Evolutionary conservation across 441 rosid species (phyloP).

Genomic region (Mallotus repandus): DNA sequence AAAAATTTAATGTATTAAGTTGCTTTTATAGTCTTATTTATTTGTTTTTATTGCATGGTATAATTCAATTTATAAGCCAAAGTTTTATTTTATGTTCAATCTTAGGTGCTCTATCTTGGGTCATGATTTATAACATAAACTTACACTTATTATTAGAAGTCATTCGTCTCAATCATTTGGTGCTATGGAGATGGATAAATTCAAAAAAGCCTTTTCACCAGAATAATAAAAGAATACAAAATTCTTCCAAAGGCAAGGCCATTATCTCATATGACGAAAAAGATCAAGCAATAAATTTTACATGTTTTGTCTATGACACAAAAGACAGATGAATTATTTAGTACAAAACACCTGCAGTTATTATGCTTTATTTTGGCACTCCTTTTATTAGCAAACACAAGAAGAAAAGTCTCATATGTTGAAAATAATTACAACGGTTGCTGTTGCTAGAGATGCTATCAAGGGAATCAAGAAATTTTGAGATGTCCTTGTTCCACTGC

Average conservation of each 20-base stretch:
- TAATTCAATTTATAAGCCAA: no score
- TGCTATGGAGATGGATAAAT: background rate
- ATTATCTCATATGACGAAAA: background rate
- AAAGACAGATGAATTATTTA: background rate
- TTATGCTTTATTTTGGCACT: background rate
- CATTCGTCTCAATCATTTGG: background rate
- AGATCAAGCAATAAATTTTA: background rate
- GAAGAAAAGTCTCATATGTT: background rate
- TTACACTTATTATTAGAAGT: no score
- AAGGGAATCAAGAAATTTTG: background rate
- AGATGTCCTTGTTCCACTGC: background rate
- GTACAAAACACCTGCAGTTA: background rate
- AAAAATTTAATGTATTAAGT: no score
- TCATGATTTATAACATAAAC: no score
- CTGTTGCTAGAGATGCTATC: conserved; percentile 7
- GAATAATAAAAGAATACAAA: no score
- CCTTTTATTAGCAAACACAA: background rate
- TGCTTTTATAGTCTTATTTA: no score
- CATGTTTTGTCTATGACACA: no score
- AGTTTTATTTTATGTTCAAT: no score
- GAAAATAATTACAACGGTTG: conserved; percentile 1
- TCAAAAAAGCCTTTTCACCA: background rate
- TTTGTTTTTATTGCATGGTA: no score
- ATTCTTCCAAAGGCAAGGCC: no score
- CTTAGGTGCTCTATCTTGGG: no score